A percentile compares a stretch with the other conserved stretches of the same genome.
Conservation (phyloP, 148 eudicot genomes). For the Rhododendron ovatum region DNA sequence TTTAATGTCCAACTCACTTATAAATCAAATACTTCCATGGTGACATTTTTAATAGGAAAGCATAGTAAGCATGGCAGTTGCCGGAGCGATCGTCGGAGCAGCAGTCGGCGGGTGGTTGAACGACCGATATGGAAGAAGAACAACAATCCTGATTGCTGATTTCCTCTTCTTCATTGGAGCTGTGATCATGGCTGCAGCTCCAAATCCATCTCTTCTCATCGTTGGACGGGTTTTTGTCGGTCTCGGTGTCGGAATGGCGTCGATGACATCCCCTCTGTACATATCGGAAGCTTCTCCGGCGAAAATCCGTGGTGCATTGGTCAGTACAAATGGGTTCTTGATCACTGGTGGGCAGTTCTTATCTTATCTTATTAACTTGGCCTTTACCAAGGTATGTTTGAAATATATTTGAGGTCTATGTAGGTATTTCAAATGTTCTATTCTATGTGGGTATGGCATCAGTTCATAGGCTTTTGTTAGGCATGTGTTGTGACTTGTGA, state of each 20-base stretch:
- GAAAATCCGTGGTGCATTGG: conserved; percentile 61
- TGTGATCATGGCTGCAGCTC: conserved; percentile 56
- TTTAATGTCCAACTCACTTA: background rate
- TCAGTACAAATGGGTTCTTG: conserved; percentile 62
- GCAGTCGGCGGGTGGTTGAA: conserved; percentile 64
- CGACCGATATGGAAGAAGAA: conserved; percentile 55
- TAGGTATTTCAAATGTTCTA: background rate
- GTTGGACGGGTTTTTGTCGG: conserved; percentile 69
- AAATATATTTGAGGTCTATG: background rate
- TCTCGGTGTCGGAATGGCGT: conserved; percentile 71
- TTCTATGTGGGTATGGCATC: background rate
- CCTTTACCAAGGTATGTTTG: conserved; percentile 49
- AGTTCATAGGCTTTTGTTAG: too few relatives aligned
- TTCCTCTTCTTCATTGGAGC: conserved; percentile 56
- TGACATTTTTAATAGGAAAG: conserved; percentile 37
- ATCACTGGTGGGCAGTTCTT: conserved; percentile 79
- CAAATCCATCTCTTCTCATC: conserved; percentile 47
- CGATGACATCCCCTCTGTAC: conserved; percentile 65
- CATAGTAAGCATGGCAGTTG: conserved; percentile 75
- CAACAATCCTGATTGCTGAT: conserved; percentile 49
- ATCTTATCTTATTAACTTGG: conserved; percentile 64
- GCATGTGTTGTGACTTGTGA: too few relatives aligned
- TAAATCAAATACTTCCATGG: background rate
- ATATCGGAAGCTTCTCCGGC: conserved; percentile 74
- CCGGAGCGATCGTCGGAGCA: conserved; percentile 75